phyloP scores from a whole-genome alignment of 768 basidiomycete genomes.

The Pulveroboletus sp. region DNA sequence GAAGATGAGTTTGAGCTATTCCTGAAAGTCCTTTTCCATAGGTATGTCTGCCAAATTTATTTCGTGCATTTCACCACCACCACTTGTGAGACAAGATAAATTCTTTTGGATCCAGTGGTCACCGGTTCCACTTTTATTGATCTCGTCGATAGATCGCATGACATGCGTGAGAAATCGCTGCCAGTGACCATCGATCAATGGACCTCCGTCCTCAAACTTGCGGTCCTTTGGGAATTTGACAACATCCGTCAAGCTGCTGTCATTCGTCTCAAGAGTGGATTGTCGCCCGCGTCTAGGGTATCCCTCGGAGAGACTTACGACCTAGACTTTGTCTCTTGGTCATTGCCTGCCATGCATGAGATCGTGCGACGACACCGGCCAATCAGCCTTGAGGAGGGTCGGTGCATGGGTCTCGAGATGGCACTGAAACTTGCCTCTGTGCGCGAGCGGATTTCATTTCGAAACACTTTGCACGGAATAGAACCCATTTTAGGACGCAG shows the following conservation, averaged over 20 bases:
- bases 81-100: not conserved
- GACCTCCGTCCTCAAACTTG: slow-evolving; percentile 35
- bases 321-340: slow-evolving; percentile 28
- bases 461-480: not conserved
- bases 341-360: slow-evolving; percentile 34
- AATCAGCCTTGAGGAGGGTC: slow-evolving; percentile 23
- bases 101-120: no score
- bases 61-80: not conserved
- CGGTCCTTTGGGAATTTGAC: slow-evolving; percentile 35
- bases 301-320: slow-evolving; percentile 26
- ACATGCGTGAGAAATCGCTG: not conserved
- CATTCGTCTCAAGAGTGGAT: slow-evolving; percentile 4
- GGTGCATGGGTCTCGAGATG: slow-evolving; percentile 23
- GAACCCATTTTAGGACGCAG: not conserved
- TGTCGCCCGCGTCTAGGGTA: not conserved
- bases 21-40: slow-evolving; percentile 10
- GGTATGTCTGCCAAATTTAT: slow-evolving; percentile 1
- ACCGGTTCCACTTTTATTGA: no score
- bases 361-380: slow-evolving; percentile 14
- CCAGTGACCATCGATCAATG: slow-evolving; percentile 25
- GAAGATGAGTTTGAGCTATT: slow-evolving; percentile 17
- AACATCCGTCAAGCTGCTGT: slow-evolving; percentile 28
- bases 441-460: slow-evolving; percentile 4
- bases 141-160: not conserved
- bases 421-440: slow-evolving; percentile 12